Base-by-base conservation (phyloP, 768 basidiomycete genomes). In the Naganishia onofrii region DNA sequence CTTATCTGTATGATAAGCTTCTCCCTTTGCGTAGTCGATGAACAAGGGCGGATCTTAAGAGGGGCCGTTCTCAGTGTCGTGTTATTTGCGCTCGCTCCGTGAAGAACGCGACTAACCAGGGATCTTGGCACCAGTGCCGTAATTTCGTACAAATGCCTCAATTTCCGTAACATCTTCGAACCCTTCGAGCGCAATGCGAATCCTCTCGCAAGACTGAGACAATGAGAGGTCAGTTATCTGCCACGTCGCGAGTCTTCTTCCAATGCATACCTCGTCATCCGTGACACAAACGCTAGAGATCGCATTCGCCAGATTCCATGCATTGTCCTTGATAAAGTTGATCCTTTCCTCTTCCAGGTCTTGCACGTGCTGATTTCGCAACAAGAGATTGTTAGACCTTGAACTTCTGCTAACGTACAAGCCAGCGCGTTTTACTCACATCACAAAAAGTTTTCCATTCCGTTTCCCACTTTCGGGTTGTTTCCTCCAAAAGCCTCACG, bases 401-500 rank as follows among this genome's bases (percentile, higher is more conserved):
- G 42, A 72, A 58, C 67, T 53, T 8, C 28, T 7, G 2, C 23
- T 23, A 44, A 44, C 26, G 55, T 48, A 46, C 19, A 19, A 32
- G 7, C 28, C 55, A 9, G 6, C 12, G 9, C n/a, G 4, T 36
- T 13, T 0, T 46, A 72, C 81, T 76, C 66, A 63, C 60, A 80
- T 99, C 96, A 77, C 92, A 94, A 82, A 96, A 98, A 2, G 83
- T 83, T 81, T 91, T 94, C 96, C 96, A 99, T 70, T 91, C 89
- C 71, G 85, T 84, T 78, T 96, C 93, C 96, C 95, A 98, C 76
- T 90, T 89, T 60, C 83, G 84, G 26, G 86, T 84, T 17, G 92
- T 95, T 60, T 91, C 90, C 73, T 87, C 86, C 48, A 96, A 81
- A 0, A 88, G 89, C 67, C 86, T 87, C 2, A 90, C 87, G 78